Evolutionary conservation across 257 asterid genomes (phyloP).

Genomic region (Scutellaria baicalensis): DNA sequence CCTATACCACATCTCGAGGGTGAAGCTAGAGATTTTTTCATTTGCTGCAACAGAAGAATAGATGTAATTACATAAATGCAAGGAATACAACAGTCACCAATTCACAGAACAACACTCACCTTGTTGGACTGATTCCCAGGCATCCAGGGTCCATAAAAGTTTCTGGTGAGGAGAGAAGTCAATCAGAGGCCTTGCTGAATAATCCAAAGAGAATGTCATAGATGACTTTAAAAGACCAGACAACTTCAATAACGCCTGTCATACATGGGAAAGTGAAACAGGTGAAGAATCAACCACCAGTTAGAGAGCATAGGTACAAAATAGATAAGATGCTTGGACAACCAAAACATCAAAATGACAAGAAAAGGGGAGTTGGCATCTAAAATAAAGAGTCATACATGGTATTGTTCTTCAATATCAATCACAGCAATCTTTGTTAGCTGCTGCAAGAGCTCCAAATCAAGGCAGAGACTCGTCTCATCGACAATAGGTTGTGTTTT

Average conservation of each 20-base stretch:
- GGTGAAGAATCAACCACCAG: background rate
- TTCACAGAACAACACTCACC: conserved; percentile 32
- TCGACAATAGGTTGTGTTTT: conserved; percentile 58
- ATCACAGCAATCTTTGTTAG: conserved; percentile 39
- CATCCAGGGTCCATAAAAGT: conserved; percentile 74
- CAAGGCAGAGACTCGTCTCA: conserved; percentile 65
- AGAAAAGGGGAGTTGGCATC: background rate
- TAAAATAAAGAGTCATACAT: conserved; percentile 26
- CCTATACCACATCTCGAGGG: conserved; percentile 78
- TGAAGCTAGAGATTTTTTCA: conserved; percentile 50
- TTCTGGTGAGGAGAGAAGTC: conserved; percentile 75
- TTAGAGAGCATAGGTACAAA: background rate
- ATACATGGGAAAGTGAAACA: conserved; percentile 11
- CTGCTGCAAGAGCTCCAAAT: conserved; percentile 52
- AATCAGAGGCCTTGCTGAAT: conserved; percentile 73
- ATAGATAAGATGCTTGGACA: background rate
- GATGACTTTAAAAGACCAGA: conserved; percentile 39
- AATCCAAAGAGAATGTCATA: conserved; percentile 43
- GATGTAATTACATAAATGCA: conserved; percentile 6
- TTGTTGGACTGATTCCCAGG: conserved; percentile 44
- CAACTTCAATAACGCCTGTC: conserved; percentile 47
- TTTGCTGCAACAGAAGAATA: conserved; percentile 30
- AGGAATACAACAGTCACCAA: conserved; percentile 1
- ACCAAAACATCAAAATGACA: background rate
- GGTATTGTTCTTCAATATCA: conserved; percentile 42